These are phyloP conservation scores for Chloroidium sp. DNA, from an alignment of 163 green algal genomes.

Conservation along the genomic window DNA sequence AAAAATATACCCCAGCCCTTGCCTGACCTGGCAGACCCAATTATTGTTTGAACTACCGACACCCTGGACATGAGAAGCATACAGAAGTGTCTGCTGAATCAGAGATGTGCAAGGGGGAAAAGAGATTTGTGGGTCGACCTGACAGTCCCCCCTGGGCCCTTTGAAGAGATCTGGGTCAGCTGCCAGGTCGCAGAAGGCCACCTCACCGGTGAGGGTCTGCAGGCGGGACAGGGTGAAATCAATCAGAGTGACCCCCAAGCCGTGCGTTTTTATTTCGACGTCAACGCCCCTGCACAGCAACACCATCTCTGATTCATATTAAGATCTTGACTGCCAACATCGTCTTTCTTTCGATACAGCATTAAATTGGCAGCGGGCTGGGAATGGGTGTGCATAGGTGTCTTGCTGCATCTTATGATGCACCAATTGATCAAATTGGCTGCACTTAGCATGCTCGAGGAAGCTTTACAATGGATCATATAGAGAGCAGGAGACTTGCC, in stretches of 20 bases:
- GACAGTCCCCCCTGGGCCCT: conserved; percentile 67
- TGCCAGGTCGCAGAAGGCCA: conserved; percentile 67
- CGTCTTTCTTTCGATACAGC: too few relatives aligned
- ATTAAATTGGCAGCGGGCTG: too few relatives aligned
- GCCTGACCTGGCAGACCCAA: neutral
- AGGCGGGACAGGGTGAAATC: conserved; percentile 91
- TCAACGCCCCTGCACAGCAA: conserved; percentile 37
- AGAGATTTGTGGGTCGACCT: conserved; percentile 28
- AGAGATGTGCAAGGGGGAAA: neutral
- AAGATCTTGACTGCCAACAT: neutral
- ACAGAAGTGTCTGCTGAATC: neutral
- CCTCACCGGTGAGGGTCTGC: conserved; percentile 17
- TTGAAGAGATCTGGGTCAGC: conserved; percentile 83
- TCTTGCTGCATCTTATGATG: too few relatives aligned
- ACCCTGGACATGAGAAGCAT: neutral
- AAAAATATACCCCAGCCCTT: neutral
- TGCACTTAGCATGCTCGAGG: too few relatives aligned
- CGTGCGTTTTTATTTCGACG: conserved; percentile 24
- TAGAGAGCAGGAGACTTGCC: conserved; percentile 1
- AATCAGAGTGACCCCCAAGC: conserved; percentile 70
- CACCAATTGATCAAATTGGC: too few relatives aligned
- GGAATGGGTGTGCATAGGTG: too few relatives aligned
- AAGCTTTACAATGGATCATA: too few relatives aligned
- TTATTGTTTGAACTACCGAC: neutral
- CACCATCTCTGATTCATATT: neutral